A percentile compares a stretch with the other conserved stretches of the same genome.
These are phyloP conservation scores for Fusarium bulbicola DNA, from an alignment of 2,329 filamentous ascomycete genomes.

Conservation along the genomic window DNA sequence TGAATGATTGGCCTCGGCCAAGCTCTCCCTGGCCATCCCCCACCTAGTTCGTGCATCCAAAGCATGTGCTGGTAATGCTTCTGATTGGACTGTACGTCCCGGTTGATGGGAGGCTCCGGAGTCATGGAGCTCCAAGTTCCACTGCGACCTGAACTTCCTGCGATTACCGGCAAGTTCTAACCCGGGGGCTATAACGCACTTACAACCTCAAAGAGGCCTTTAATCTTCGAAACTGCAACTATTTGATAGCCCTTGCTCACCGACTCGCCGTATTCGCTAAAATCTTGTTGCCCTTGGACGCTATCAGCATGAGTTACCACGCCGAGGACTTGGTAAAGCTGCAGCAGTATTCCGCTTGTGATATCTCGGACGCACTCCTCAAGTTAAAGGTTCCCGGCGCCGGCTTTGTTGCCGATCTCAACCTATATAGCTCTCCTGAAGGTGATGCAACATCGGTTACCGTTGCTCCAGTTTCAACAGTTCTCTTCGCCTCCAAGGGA, in stretches of 20 bases:
- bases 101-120: constrained; percentile 43
- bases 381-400: constrained; percentile 73
- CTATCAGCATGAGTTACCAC: constrained; percentile 34
- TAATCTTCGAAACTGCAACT: constrained; percentile 11
- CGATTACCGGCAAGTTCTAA: constrained; percentile 25
- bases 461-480: constrained; percentile 67
- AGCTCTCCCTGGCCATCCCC: constrained; percentile 26
- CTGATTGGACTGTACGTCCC: constrained; percentile 45
- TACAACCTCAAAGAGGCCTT: constrained; percentile 22
- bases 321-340: constrained; percentile 43
- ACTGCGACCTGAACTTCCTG: constrained; percentile 24
- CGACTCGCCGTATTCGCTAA: constrained; percentile 26
- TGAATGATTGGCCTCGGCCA: constrained; percentile 31
- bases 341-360: constrained; percentile 56
- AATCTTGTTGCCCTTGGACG: constrained; percentile 13
- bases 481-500: constrained; percentile 70
- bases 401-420: constrained; percentile 71
- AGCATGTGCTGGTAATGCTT: constrained; percentile 33
- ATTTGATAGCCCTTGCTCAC: constrained; percentile 22
- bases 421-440: constrained; percentile 45
- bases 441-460: constrained; percentile 42
- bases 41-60: constrained; percentile 34
- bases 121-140: constrained; percentile 37
- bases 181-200: constrained; percentile 1
- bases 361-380: constrained; percentile 78